Conservation (phyloP, 495 filamentous ascomycete genomes). For the Podospora pseudocomata region DNA sequence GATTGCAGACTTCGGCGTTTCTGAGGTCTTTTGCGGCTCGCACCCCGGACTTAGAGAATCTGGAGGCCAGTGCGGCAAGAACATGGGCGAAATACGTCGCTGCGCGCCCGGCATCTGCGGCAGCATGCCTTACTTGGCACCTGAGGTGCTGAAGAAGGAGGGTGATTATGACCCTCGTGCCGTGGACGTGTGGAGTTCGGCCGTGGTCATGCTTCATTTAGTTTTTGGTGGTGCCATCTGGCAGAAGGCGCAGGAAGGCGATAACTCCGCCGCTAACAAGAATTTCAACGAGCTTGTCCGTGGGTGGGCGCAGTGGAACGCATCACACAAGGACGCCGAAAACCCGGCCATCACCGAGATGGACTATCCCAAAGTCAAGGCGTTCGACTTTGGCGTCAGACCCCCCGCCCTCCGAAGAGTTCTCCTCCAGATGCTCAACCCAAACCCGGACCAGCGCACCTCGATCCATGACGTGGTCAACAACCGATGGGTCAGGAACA, state of each 20-base stretch:
- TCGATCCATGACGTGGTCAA: slow-evolving; percentile 58
- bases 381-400: slow-evolving; percentile 50
- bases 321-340: slow-evolving; percentile 44
- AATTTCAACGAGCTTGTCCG: slow-evolving; percentile 56
- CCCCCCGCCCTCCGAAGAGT: slow-evolving; percentile 57
- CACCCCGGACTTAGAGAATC: slow-evolving; percentile 66
- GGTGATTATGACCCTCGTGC: slow-evolving; percentile 69
- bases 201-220: slow-evolving; percentile 67
- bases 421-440: slow-evolving; percentile 72
- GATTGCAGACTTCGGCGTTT: slow-evolving; percentile 77
- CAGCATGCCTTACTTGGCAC: slow-evolving; percentile 72
- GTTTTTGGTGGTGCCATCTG: slow-evolving; percentile 62
- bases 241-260: slow-evolving; percentile 51
- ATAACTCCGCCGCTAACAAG: slow-evolving; percentile 16
- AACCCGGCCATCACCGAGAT: slow-evolving; percentile 46
- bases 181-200: slow-evolving; percentile 76
- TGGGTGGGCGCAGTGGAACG: slow-evolving; percentile 62
- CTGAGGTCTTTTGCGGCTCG: slow-evolving; percentile 69
- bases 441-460: slow-evolving; percentile 62
- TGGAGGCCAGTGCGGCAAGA: slow-evolving; percentile 60
- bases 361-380: slow-evolving; percentile 49
- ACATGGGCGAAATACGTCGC: slow-evolving; percentile 60
- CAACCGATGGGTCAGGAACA: slow-evolving; percentile 59
- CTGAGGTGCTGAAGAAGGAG: slow-evolving; percentile 65
- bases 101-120: slow-evolving; percentile 72